Base-by-base conservation (phyloP, 2,329 filamentous ascomycete genomes). In the Aspergillus ibericus region DNA sequence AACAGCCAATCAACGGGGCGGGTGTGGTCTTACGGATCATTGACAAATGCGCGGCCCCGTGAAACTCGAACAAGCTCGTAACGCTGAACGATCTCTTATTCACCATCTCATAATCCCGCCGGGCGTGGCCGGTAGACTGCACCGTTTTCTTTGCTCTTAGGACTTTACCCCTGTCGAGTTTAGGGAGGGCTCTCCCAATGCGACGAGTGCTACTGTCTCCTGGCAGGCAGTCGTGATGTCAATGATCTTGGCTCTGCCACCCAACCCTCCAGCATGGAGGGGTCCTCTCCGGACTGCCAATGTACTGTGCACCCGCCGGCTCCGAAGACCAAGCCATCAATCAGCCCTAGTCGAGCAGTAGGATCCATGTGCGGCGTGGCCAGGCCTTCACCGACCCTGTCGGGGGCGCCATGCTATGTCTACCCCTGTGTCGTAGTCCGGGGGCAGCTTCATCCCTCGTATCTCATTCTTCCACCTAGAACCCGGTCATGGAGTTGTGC, bases 1-100 rank as follows among this genome's bases (percentile, higher is more conserved):
- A 2, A 7, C 18, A 18, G 20, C 59, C 59, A 61, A 59, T 61
- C 20, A 59, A 8, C 20, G 12, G 6, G 3, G 4, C 13, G 5
- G 20, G 2, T 25, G 27, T n/a, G 16, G 63, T 71, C 70, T 74
- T 66, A 74, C 70, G 53, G 68, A 74, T 64, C 34, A 61, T 64
- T 74, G 71, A 72, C 71, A 74, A 74, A 74, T 70, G 38, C 38
- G 42, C 38, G 48, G 16, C 3, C 22, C n/a, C 20, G n/a, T 20
- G 7, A n/a, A 29, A 4, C 44, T 22, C 38, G 18, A 25, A 47
- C 27, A 7, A 9, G 27, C 25, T 48, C 44, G 15, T 16, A 25
- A n/a, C 47, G 60, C 53, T 57, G 48, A 51, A 49, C 32, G 22
- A 60, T 61, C 46, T 55, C 52, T 61, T 56, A 48, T 44, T 61